Base-by-base conservation (phyloP, 805 yeast species). In the Starmera dryadoides region DNA sequence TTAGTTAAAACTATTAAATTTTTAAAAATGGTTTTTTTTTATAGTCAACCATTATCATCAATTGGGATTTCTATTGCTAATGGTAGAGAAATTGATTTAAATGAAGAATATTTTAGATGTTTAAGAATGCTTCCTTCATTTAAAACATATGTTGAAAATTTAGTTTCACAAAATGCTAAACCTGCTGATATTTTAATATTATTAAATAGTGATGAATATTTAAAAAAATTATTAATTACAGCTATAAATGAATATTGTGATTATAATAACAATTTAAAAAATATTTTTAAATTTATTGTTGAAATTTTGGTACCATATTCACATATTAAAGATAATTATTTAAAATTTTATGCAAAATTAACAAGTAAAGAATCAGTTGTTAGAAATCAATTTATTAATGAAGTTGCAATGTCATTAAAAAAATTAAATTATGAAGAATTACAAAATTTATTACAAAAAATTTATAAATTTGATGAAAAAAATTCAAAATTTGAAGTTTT, bases 121-220 rank as follows among this genome's bases (percentile, higher is more conserved):
- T 38, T 65, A 2, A 50, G 67, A 30, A 49, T 53, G 48, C 45
- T 66, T 25, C 64, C 66, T 0, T 64, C 73, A 0, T 66, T 66
- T 42, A 48, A 41, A 33, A 34, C 40, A 17, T 46, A 48, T 35
- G 42, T 62, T 6, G 53, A 50, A 25, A 29, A 20, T 2, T 17
- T 45, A 4, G 23, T 42, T 21, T 44, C 43, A 29, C 36, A 43
- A 30, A 36, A 39, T 11, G 35, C 30, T 34, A n/a, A 33, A 15
- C 21, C n/a, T 11, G 28, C 34, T 30, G 34, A 42, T 34, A 44
- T 52, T 8, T 16, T 35, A 15, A 20, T 11, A 2, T 35, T 58
- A 4, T 36, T 58, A 26, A 25, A 39, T 14, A 52, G 55, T 31
- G 53, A 62, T 36, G 30, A 30, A 1, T 33, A 43, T 12, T 20